Base-by-base conservation (phyloP, 2,329 filamentous ascomycete species). In the Fusarium sp. region DNA sequence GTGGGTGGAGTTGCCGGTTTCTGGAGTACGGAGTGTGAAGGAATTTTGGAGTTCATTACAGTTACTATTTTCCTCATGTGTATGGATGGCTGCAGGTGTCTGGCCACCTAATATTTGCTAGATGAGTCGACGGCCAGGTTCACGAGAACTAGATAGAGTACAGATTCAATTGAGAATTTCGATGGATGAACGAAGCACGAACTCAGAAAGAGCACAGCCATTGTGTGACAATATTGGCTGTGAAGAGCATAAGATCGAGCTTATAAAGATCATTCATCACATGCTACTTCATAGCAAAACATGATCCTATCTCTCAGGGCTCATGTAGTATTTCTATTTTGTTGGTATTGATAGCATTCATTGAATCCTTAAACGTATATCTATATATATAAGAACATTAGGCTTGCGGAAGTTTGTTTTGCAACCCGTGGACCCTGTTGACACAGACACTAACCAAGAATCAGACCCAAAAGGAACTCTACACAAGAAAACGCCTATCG, bases 401-500 rank as follows among this genome's bases (percentile, higher is more conserved):
- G 34, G 56, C 34, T 27, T 40, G 43, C 30, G 43, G 63, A 20
- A 43, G 25, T 37, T 43, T 41, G 30, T 41, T 41, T 40, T 41
- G 34, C 34, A 68, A 49, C 50, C 47, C 54, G 59, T 25, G 34
- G 27, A 23, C 42, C 51, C 40, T 45, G 54, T 50, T 42, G 30
- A 34, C 37, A 42, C 47, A n/a, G 34, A 60, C 32, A 64, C 43
- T 48, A 61, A 53, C 50, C 51, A 67, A 70, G 55, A 56, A 50
- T 25, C 18, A 51, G 34, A 51, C 50, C 54, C 40, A 64, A 13
- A 41, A 59, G 41, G 57, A 59, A 61, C 50, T 66, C 27, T 70
- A 67, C 53, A 56, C 63, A 66, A 61, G 61, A 66, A 68, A 70
- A 70, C 63, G 67, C 67, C 67, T 34, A 55, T 68, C 53, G 50